Base-by-base conservation (phyloP, 306 rosid species). In the Vigna nakashimae region DNA sequence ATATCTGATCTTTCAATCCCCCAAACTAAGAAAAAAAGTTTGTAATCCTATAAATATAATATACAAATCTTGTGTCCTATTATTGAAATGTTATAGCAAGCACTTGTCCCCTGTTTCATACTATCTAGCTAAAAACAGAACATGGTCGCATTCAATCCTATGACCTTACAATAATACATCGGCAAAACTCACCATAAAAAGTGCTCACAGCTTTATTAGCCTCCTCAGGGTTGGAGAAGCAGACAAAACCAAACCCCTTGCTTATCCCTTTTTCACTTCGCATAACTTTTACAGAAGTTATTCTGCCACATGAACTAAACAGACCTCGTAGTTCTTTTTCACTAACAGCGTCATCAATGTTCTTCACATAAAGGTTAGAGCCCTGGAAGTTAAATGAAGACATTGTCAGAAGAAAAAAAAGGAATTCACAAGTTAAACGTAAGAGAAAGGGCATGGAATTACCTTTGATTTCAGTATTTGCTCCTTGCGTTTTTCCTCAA, bases 231-330 rank as follows among this genome's bases (percentile, higher is more conserved):
- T 83, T 87, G 75, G 96, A 89, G 85, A 91, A 94, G 85, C 97
- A 91, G 59, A 94, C 90, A 84, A 94, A 94, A 68, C 98, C 97
- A 85, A 91, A 94, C 59, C 98, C 98, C 74, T 78, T 91, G 89
- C 90, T 90, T 68, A 85, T 87, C 78, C 97, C 97, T 81, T 86
- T 90, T 42, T 87, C 88, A 79, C 90, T 88, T 62, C 81, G 86
- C 98, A 94, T 94, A 75, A 94, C 75, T 84, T 89, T 91, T 69
- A 82, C 92, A 43, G 98, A 94, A 81, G 98, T 91, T 75, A 94
- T 90, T 40, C 88, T 82, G 75, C 98, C 98, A 71, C 92, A 91
- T 48, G 72, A 82, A 73, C 89, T 82, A 79, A 94, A 94, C 76
- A 79, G 92, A 68, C 78, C 83, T 65, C 82, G 49, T 48, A 94